Percentiles rank a stretch among this genome's conserved stretches.
These are phyloP conservation scores for Chaetoscypha palmicola DNA, from an alignment of 2,329 filamentous ascomycete genomes.

Conservation along the genomic window DNA sequence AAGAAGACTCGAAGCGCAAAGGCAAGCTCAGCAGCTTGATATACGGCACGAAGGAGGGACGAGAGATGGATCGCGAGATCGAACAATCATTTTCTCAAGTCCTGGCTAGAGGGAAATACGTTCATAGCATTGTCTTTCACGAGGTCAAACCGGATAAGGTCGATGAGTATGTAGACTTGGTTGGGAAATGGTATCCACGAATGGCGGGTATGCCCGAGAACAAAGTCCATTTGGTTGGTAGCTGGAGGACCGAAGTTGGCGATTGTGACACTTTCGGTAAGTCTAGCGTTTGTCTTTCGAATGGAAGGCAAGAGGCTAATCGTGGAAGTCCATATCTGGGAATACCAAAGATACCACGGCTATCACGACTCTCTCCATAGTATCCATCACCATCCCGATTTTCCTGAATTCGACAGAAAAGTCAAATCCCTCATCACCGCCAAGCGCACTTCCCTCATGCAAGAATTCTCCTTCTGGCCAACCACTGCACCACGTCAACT, in stretches of 20 bases:
- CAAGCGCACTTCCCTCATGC: conserved; percentile 91
- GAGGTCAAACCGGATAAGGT: conserved; percentile 93
- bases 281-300: conserved; percentile 26
- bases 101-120: conserved; percentile 91
- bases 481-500: conserved; percentile 84
- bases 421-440: conserved; percentile 77
- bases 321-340: conserved; percentile 94
- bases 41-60: conserved; percentile 93
- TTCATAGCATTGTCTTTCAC: conserved; percentile 96
- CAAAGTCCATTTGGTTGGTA: conserved; percentile 92
- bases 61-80: conserved; percentile 90
- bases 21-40: conserved; percentile 79
- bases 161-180: conserved; percentile 85
- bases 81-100: conserved; percentile 95
- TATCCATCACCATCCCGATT: conserved; percentile 78
- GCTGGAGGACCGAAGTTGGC: conserved; percentile 96
- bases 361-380: conserved; percentile 88
- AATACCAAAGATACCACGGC: conserved; percentile 94
- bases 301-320: conserved; percentile 28
- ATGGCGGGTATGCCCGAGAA: conserved; percentile 82
- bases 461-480: conserved; percentile 99
- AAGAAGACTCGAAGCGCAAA: conserved; percentile 54
- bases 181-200: conserved; percentile 85
- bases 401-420: conserved; percentile 73
- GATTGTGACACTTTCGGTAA: conserved; percentile 94